A percentile compares a stretch with the other conserved stretches of the same genome.
Conservation (phyloP, 2,329 filamentous ascomycete genomes). For the Didymella glomerata region DNA sequence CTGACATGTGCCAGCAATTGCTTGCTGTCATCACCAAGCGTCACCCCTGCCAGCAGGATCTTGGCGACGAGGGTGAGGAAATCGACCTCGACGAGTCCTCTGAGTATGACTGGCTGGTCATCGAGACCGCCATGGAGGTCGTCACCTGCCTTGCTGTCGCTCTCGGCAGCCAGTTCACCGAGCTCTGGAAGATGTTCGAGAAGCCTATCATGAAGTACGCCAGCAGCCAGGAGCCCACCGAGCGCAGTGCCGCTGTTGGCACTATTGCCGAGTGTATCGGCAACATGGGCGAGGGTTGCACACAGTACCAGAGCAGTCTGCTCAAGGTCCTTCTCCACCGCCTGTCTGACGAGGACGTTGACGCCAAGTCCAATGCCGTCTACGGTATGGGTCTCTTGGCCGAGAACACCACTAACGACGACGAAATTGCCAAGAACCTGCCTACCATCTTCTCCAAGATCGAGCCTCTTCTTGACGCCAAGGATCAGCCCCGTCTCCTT, state of each 20-base stretch:
- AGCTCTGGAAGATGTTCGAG: constrained; percentile 96
- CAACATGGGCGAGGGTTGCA: constrained; percentile 82
- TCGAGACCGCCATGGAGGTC: constrained; percentile 93
- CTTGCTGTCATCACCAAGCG: constrained; percentile 84
- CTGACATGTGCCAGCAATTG: constrained; percentile 78
- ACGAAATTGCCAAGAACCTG: constrained; percentile 78
- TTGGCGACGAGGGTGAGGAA: constrained; percentile 79
- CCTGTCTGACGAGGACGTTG: constrained; percentile 85
- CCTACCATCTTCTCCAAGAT: constrained; percentile 82
- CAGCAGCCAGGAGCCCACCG: constrained; percentile 82
- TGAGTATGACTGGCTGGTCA: constrained; percentile 96
- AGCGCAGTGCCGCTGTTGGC: constrained; percentile 89
- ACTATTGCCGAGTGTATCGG: constrained; percentile 90
- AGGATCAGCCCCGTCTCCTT: constrained; percentile 81
- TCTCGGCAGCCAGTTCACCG: constrained; percentile 79
- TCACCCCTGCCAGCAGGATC: constrained; percentile 91
- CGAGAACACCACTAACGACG: constrained; percentile 77
- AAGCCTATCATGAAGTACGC: constrained; percentile 89
- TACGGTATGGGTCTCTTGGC: constrained; percentile 89
- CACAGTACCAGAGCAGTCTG: constrained; percentile 78
- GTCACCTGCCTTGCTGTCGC: constrained; percentile 84
- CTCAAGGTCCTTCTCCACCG: constrained; percentile 85
- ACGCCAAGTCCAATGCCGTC: constrained; percentile 94
- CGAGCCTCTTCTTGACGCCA: constrained; percentile 80
- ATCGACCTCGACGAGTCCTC: constrained; percentile 76